Conservation (phyloP, 768 basidiomycete species). For the Suillus luteus region DNA sequence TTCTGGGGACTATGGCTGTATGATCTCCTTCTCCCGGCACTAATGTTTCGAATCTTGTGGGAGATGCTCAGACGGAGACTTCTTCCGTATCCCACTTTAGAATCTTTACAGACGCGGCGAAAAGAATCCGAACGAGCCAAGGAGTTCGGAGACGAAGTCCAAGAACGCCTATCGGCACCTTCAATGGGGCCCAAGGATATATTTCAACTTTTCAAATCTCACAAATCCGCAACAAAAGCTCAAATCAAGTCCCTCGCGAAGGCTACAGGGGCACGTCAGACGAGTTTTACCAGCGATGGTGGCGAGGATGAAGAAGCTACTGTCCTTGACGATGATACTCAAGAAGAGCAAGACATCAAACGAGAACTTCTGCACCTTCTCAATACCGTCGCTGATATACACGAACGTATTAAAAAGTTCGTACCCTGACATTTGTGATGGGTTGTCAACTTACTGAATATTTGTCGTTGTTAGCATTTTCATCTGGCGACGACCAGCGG, state of each 20-base stretch:
- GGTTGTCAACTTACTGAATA: conserved; percentile 5
- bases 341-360: conserved; percentile 46
- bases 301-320: conserved; percentile 22
- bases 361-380: conserved; percentile 42
- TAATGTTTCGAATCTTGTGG: conserved; percentile 50
- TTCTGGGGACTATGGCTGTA: conserved; percentile 70
- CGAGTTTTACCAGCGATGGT: conserved; percentile 4
- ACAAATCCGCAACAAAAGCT: conserved; percentile 39
- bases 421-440: conserved; percentile 16
- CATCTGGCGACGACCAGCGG: conserved; percentile 60
- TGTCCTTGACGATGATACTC: conserved; percentile 37
- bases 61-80: conserved; percentile 50
- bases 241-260: conserved; percentile 32
- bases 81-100: conserved; percentile 54
- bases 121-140: conserved; percentile 50
- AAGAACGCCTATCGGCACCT: conserved; percentile 45
- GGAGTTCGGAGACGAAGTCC: conserved; percentile 52
- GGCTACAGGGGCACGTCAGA: conserved; percentile 6
- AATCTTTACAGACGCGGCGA: conserved; percentile 55
- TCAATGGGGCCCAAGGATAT: conserved; percentile 54
- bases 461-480: conserved; percentile 48
- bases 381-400: conserved; percentile 56
- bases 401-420: conserved; percentile 67
- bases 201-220: conserved; percentile 51
- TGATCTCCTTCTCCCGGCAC: conserved; percentile 54